A percentile compares a stretch with the other conserved stretches of the same genome.
Evolutionary conservation across 2,329 filamentous ascomycete species (phyloP).

Genomic region (Hymenotorrendiella dingleyae): DNA sequence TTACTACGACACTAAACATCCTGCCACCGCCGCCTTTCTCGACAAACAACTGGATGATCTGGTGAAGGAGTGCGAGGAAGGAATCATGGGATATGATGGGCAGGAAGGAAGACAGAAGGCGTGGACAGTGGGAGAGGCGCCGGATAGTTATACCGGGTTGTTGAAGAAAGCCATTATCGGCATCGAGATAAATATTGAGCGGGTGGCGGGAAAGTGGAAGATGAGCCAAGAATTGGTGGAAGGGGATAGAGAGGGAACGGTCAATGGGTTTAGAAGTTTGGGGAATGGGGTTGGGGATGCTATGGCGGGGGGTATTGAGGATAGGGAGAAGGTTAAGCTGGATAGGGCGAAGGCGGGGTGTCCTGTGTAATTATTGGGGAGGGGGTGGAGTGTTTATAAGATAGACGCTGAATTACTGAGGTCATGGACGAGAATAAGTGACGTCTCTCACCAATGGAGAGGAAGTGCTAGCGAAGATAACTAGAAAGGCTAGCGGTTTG

Average conservation of each 20-base stretch:
- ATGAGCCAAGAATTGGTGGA: slow-evolving; percentile 56
- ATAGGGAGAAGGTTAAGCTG: no score
- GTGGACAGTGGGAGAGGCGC: slow-evolving; percentile 56
- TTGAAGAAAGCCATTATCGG: slow-evolving; percentile 55
- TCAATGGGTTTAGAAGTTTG: slow-evolving; percentile 47
- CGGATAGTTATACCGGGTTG: slow-evolving; percentile 48
- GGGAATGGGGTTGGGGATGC: slow-evolving; percentile 36
- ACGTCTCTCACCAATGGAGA: no score
- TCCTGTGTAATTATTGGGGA: no score
- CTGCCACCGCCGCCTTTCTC: slow-evolving; percentile 43
- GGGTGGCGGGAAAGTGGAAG: slow-evolving; percentile 57
- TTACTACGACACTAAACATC: slow-evolving; percentile 43
- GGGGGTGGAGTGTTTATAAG: no score
- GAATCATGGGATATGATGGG: slow-evolving; percentile 51
- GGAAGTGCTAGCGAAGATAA: no score
- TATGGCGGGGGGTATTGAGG: no score
- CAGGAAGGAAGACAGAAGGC: slow-evolving; percentile 31
- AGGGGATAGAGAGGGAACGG: slow-evolving; percentile 50
- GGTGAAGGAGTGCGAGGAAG: slow-evolving; percentile 42
- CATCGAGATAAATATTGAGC: slow-evolving; percentile 50
- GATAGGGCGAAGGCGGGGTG: no score
- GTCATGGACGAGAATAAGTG: no score
- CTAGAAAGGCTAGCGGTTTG: no score
- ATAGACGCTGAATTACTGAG: no score
- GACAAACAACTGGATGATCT: slow-evolving; percentile 47